A percentile compares a stretch with the other conserved stretches of the same genome.
These are phyloP conservation scores for Fusarium sp. DNA, from an alignment of 2,329 filamentous ascomycete species.

Conservation along the genomic window DNA sequence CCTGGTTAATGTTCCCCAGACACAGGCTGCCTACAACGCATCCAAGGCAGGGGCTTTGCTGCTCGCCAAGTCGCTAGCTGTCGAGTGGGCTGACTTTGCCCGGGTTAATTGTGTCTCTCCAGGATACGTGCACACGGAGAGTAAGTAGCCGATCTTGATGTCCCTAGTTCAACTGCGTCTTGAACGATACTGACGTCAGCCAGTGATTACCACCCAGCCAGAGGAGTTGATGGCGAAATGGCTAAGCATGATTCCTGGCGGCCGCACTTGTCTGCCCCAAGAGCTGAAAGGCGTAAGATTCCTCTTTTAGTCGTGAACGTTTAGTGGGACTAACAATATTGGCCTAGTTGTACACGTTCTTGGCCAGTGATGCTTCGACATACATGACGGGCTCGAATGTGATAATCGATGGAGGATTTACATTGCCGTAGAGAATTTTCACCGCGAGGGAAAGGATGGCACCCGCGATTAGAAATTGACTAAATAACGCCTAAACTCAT, in stretches of 20 bases:
- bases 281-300: neutral
- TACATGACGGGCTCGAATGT: neutral
- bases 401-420: neutral
- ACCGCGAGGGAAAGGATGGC: neutral
- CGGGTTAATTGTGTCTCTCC: slow-evolving; percentile 77
- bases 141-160: neutral
- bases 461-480: neutral
- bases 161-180: no score
- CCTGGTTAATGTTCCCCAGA: neutral
- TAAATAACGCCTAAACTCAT: no score
- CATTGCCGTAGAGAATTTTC: neutral
- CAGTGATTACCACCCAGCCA: slow-evolving; percentile 6
- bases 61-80: slow-evolving; percentile 70
- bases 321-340: neutral
- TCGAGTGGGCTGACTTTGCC: slow-evolving; percentile 80
- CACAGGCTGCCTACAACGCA: slow-evolving; percentile 49
- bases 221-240: slow-evolving; percentile 12
- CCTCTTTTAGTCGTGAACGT: neutral
- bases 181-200: no score
- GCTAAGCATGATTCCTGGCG: slow-evolving; percentile 11
- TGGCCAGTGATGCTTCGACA: neutral
- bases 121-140: slow-evolving; percentile 50
- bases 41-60: slow-evolving; percentile 56
- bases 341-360: neutral
- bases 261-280: neutral